A percentile compares a stretch with the other conserved stretches of the same genome.
These are phyloP conservation scores for Rhizopus delemar DNA, from an alignment of 371 early-diverging fungal genomes.

Conservation along the genomic window DNA sequence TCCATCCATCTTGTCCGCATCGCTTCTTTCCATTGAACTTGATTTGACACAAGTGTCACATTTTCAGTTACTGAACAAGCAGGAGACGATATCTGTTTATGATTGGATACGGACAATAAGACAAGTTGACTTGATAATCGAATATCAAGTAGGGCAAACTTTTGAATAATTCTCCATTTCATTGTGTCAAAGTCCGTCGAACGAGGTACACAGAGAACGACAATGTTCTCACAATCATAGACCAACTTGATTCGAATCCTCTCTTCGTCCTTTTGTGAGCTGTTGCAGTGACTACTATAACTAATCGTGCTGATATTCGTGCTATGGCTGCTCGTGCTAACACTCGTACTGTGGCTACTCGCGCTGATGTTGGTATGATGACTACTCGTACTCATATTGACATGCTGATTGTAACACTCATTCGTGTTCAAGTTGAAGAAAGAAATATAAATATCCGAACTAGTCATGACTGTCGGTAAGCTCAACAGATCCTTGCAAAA, in stretches of 20 bases:
- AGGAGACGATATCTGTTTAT: slow-evolving; percentile 3
- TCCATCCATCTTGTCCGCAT: slow-evolving; percentile 7
- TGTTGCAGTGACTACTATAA: background rate
- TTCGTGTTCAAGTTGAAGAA: slow-evolving; percentile 7
- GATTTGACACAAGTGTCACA: background rate
- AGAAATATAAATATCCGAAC: slow-evolving; percentile 2
- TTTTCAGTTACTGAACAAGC: slow-evolving; percentile 7
- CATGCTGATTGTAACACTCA: too few species aligned
- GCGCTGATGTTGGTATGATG: too few species aligned
- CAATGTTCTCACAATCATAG: slow-evolving; percentile 15
- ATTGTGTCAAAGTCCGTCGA: slow-evolving; percentile 5
- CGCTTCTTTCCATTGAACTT: background rate
- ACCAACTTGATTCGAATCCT: slow-evolving; percentile 19
- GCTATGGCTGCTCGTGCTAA: background rate
- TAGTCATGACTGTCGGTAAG: slow-evolving; percentile 1
- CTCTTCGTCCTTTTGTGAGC: slow-evolving; percentile 5
- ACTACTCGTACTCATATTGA: too few species aligned
- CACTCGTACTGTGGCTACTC: background rate
- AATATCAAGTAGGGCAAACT: slow-evolving; percentile 15
- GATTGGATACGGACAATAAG: background rate
- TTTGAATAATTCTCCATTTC: slow-evolving; percentile 10
- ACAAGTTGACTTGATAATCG: slow-evolving; percentile 2
- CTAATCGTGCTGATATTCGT: too few species aligned
- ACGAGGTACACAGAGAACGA: slow-evolving; percentile 17
- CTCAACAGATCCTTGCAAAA: slow-evolving; percentile 9